A percentile compares a stretch with the other conserved stretches of the same genome.
These are phyloP conservation scores for Calocera viscosa DNA, from an alignment of 768 basidiomycete genomes.

Conservation along the genomic window DNA sequence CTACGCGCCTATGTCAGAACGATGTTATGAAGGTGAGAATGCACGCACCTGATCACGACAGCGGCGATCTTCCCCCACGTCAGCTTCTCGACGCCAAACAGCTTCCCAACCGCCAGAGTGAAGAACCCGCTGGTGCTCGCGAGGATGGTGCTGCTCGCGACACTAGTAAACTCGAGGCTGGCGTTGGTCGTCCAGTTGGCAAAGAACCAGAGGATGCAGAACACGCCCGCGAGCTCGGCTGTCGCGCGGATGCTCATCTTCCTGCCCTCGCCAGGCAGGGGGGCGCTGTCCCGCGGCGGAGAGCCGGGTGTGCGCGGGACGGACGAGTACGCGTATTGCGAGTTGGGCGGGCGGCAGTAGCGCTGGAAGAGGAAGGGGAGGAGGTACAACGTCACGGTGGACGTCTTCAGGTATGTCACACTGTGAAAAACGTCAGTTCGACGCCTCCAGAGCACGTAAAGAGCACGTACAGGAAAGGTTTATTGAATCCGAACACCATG, in stretches of 20 bases:
- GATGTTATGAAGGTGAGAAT: background rate
- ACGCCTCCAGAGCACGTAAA: background rate
- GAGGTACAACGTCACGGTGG: constrained; percentile 75
- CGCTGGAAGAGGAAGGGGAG: constrained; percentile 32
- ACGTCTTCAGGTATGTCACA: constrained; percentile 83
- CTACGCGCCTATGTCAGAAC: constrained; percentile 28
- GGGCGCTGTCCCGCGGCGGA: background rate
- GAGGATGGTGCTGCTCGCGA: constrained; percentile 85
- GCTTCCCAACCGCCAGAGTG: constrained; percentile 68
- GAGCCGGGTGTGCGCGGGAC: background rate
- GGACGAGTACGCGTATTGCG: background rate
- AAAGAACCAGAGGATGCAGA: constrained; percentile 84
- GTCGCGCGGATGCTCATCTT: constrained; percentile 54
- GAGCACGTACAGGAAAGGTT: constrained; percentile 66
- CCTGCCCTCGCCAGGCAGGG: background rate
- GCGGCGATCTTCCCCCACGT: constrained; percentile 61
- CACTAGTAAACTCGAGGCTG: constrained; percentile 73
- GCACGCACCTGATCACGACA: constrained; percentile 59
- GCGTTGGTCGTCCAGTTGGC: constrained; percentile 90
- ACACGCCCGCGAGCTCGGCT: constrained; percentile 58
- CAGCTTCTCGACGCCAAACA: constrained; percentile 70
- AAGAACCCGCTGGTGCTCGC: constrained; percentile 91
- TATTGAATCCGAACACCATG: constrained; percentile 61
- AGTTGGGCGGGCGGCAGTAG: constrained; percentile 4
- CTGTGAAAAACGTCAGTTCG: constrained; percentile 29